Evolutionary conservation across 345 rosid genomes (phyloP).

Genomic region (Bretschneidera sinensis): DNA sequence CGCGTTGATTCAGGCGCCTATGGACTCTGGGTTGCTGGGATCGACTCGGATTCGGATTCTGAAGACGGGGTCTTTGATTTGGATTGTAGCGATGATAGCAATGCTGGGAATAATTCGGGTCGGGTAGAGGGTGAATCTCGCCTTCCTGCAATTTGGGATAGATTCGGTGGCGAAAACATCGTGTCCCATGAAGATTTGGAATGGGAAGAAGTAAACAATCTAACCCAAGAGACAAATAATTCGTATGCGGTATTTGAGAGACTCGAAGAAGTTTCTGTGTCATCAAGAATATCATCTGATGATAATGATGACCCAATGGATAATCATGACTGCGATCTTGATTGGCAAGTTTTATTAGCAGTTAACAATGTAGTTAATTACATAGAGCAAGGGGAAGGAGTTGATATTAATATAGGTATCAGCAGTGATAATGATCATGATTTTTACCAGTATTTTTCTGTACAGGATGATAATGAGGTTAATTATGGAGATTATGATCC

Average conservation of each 20-base stretch:
- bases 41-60: conserved; percentile 46
- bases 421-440: conserved; percentile 17
- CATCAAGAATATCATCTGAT: conserved; percentile 21
- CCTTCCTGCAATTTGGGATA: conserved; percentile 23
- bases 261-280: conserved; percentile 27
- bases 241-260: conserved; percentile 12
- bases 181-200: conserved; percentile 32
- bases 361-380: conserved; percentile 31
- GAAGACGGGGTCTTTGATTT: conserved; percentile 32
- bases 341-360: conserved; percentile 45
- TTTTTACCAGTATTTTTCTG: conserved; percentile 25
- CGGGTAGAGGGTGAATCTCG: conserved; percentile 23
- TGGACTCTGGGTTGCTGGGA: conserved; percentile 42
- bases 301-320: conserved; percentile 15
- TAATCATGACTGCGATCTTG: conserved; percentile 26
- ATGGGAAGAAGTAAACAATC: conserved; percentile 39
- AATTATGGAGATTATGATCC: conserved; percentile 12
- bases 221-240: conserved; percentile 16
- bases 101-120: conserved; percentile 15
- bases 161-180: conserved; percentile 18
- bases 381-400: conserved; percentile 29
- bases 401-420: conserved; percentile 4
- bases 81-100: conserved; percentile 14
- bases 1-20: conserved; percentile 11
- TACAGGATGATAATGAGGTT: conserved; percentile 21